Evolutionary conservation across 225 moss, liverwort and hornwort genomes (phyloP), one percentile per base, ranked within the genome.

Genomic region (Neckera pumila): DNA sequence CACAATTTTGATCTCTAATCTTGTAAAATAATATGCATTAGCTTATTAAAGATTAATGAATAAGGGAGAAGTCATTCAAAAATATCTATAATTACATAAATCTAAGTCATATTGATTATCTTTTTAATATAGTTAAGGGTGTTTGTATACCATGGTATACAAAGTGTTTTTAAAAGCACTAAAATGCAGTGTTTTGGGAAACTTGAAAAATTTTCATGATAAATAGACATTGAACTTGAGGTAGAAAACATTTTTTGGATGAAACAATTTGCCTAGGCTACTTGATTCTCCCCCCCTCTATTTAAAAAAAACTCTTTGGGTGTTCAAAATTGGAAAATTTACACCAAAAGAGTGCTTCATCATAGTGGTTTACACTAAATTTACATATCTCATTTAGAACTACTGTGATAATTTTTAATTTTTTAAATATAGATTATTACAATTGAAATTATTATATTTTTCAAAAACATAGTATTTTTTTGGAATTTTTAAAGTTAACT

Each of bases 281-380:
- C 3, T 75, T 75, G 12, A 14, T 14, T 14, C 14, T 2, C 4
- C 0, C 7, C 2, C 12, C 7, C 6, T 2, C 15, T 3, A 1
- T n/a, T n/a, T n/a, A 12, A 26, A 3, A 33, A n/a, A 21, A 47
- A 47, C 2, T 45, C 30, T 75, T 47, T 0, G 20, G 0, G 1
- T 75, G 4, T 12, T 49, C 12, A 49, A 49, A 49, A 49, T 49
- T 33, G 0, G 1, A 1, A 75, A 33, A 8, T 20, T 20, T 49
- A 20, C 4, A 33, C 5, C 19, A 1, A 12, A 33, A 20, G 4
- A 75, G 20, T 75, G 3, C 3, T 43, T 28, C 0, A 0, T 17
- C 1, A 43, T 43, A 1, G 27, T 42, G 1, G 1, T 28, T 28
- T 0, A 28, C 1, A 6, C 11, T 28, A 17, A 28, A 27, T 73